These are phyloP conservation scores for Barbatosphaeria neglecta DNA, from an alignment of 495 filamentous ascomycete genomes.

Conservation along the genomic window DNA sequence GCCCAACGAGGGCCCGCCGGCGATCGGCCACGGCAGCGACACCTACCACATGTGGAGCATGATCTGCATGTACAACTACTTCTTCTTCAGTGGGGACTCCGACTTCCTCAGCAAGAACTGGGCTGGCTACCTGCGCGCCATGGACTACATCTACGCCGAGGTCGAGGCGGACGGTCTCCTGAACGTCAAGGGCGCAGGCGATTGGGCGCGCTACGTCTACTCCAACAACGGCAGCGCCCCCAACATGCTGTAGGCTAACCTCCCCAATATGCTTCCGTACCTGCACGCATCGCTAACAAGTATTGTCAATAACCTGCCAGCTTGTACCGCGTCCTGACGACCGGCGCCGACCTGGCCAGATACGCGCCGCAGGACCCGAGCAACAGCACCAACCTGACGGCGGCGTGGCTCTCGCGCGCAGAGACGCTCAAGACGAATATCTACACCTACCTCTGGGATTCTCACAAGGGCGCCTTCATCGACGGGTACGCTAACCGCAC, in stretches of 20 bases:
- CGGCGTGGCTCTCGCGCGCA: conserved; percentile 29
- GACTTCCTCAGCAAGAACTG: conserved; percentile 38
- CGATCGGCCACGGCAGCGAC: conserved; percentile 42
- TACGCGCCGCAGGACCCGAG: conserved; percentile 24
- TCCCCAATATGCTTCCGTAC: no score
- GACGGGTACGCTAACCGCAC: conserved; percentile 26
- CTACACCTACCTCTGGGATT: conserved; percentile 39
- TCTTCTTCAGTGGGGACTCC: conserved; percentile 45
- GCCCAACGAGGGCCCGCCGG: conserved; percentile 43
- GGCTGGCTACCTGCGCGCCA: conserved; percentile 36
- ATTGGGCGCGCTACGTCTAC: conserved; percentile 40
- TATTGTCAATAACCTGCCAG: neutral
- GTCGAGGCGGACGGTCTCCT: conserved; percentile 37
- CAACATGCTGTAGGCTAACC: neutral
- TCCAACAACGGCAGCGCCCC: neutral
- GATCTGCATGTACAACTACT: conserved; percentile 48
- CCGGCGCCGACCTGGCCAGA: conserved; percentile 32
- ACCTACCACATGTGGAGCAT: conserved; percentile 54
- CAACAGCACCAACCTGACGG: conserved; percentile 28
- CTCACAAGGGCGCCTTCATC: conserved; percentile 39
- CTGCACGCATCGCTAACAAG: no score
- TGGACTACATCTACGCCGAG: conserved; percentile 40
- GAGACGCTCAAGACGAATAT: conserved; percentile 24
- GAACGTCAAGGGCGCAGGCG: conserved; percentile 39
- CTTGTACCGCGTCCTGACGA: conserved; percentile 35